Evolutionary conservation across 257 asterid genomes (phyloP), one percentile per base, ranked within the genome.

Genomic region (Apocynum venetum): DNA sequence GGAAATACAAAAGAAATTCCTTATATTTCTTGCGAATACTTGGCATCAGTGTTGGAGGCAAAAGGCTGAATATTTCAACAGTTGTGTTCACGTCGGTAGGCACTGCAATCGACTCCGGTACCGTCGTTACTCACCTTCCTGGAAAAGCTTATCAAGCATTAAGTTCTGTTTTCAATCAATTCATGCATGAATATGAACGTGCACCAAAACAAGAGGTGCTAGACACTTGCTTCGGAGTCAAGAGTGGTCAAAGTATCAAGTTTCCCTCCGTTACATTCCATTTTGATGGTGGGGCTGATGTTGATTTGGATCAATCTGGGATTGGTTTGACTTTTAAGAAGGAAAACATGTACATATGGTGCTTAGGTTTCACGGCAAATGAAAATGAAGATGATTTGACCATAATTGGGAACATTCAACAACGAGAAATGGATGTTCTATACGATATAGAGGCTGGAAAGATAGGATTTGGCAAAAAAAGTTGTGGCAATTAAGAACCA

Each of bases 61-160:
- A 12, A 0, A 57, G 56, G 48, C 71, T 78, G 35, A 0, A 12
- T 8, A 55, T 78, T 25, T 6, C 76, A 0, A 4, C 72, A 11
- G 40, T 0, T 10, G 53, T 25, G 0, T 57, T 47, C 56, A 20
- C 64, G 3, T 48, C 77, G 2, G 79, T 82, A 0, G 92, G 94
- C 6, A 86, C 89, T 10, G 84, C 89, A 14, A 86, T 92, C 52
- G 96, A 92, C 84, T 89, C 97, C 0, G 94, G 96, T 48, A 90
- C 96, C 3, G 92, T 88, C 75, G 82, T 90, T 41, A 86, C 96
- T 1, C 87, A 91, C 7, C 89, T 92, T 38, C 94, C 93, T 0
- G 82, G 86, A 0, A 40, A 76, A 1, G 91, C 91, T 38, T 92
- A 93, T 80, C 25, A 38, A 11, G 75, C 80, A 2, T 1, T 92